A percentile compares a stretch with the other conserved stretches of the same genome.
phyloP scores from a whole-genome alignment of 73 alveolate genomes.

The Symbiodinium pilosum region DNA sequence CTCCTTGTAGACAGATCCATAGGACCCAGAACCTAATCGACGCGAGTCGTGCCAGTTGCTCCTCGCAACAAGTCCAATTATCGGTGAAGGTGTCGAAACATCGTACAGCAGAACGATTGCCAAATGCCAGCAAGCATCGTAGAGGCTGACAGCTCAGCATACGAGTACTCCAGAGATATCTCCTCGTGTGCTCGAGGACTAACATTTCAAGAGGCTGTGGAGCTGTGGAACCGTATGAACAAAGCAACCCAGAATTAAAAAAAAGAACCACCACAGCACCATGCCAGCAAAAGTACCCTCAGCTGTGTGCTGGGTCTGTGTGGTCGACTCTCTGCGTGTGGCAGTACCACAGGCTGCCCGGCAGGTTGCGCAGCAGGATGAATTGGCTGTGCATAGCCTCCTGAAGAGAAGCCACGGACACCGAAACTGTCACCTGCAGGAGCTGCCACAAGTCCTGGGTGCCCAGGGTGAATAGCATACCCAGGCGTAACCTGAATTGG shows the following conservation, averaged over 20 bases:
- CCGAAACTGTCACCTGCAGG: not conserved
- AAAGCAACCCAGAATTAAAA: not conserved
- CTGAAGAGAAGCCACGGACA: not conserved
- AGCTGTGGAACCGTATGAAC: not conserved
- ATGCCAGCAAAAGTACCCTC: not conserved
- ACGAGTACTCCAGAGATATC: slow-evolving; percentile 68
- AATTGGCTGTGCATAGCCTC: slow-evolving; percentile 53
- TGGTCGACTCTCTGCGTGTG: slow-evolving; percentile 21
- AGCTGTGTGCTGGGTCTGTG: slow-evolving; percentile 78
- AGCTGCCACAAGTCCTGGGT: not conserved
- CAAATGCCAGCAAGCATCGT: slow-evolving; percentile 27
- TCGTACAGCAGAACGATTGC: not conserved
- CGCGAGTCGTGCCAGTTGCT: slow-evolving; percentile 49
- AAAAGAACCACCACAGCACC: not conserved
- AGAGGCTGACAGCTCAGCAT: slow-evolving; percentile 67
- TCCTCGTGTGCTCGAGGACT: not conserved
- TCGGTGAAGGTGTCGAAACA: not conserved
- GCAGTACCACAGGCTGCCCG: no score
- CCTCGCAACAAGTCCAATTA: not conserved
- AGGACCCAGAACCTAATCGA: slow-evolving; percentile 85
- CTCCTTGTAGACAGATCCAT: slow-evolving; percentile 89
- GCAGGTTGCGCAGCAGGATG: not conserved
- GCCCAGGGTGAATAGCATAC: not conserved
- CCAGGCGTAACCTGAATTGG: not conserved
- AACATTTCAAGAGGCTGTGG: no score